phyloP scores from a whole-genome alignment of 768 basidiomycete species.

The Daedaleopsis nitida region DNA sequence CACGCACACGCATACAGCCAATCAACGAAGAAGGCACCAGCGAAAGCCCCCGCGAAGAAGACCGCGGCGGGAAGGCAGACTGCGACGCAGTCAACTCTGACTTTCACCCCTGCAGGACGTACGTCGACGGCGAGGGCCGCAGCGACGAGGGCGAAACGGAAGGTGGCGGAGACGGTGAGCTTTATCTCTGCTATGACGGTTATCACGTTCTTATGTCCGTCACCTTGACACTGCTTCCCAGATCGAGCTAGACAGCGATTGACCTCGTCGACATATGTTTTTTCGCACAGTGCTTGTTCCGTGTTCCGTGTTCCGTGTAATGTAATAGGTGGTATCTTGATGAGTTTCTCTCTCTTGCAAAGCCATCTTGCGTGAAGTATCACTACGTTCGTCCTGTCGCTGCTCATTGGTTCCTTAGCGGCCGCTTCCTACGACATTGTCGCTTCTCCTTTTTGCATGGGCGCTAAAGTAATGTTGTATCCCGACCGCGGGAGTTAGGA shows the following conservation, averaged over 20 bases:
- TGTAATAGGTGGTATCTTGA: too few relatives aligned
- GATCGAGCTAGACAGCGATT: constrained; percentile 28
- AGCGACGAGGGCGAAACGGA: constrained; percentile 67
- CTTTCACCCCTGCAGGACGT: constrained; percentile 60
- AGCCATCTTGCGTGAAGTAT: too few relatives aligned
- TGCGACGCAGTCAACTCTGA: constrained; percentile 57
- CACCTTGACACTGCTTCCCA: background rate
- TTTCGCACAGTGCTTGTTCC: constrained; percentile 1
- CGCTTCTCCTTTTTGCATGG: too few relatives aligned
- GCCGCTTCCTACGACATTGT: background rate
- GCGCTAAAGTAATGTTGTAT: too few relatives aligned
- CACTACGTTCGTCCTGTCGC: too few relatives aligned
- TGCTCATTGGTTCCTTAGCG: background rate
- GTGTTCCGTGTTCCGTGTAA: background rate
- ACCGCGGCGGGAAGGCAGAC: constrained; percentile 30
- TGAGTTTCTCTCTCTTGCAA: too few relatives aligned
- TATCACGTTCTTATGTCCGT: background rate
- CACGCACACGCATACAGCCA: constrained; percentile 29
- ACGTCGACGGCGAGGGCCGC: constrained; percentile 64
- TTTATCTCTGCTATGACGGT: background rate
- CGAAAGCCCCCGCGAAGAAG: constrained; percentile 55
- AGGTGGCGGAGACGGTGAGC: constrained; percentile 51
- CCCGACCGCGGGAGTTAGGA: too few relatives aligned
- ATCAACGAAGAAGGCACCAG: constrained; percentile 38
- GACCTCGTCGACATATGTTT: background rate